A percentile compares a stretch with the other conserved stretches of the same genome.
These are phyloP conservation scores for Papiliotrema nemorosa DNA, from an alignment of 1,284 basidiomycete genomes.

Conservation along the genomic window DNA sequence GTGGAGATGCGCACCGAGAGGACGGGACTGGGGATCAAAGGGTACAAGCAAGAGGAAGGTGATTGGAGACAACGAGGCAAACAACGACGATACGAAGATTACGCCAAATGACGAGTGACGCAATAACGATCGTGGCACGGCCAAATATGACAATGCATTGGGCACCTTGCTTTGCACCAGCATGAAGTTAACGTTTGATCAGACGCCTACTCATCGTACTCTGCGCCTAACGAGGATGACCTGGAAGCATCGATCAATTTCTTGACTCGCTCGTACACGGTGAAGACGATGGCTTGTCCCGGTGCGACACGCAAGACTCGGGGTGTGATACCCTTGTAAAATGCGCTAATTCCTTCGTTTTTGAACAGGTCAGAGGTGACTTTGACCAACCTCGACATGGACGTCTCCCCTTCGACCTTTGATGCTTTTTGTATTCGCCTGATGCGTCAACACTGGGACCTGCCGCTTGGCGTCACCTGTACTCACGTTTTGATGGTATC, in stretches of 20 bases:
- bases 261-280: constrained; percentile 75
- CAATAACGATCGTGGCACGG: background rate
- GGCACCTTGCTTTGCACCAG: background rate
- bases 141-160: background rate
- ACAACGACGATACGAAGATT: constrained; percentile 29
- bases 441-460: background rate
- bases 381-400: constrained; percentile 64
- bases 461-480: too few relatives aligned
- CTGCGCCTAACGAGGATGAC: constrained; percentile 51
- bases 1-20: constrained; percentile 27
- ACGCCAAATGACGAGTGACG: background rate
- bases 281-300: constrained; percentile 61
- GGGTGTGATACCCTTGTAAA: constrained; percentile 97
- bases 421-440: constrained; percentile 71
- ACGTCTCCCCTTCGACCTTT: constrained; percentile 70
- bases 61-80: constrained; percentile 37
- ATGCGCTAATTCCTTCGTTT: constrained; percentile 81
- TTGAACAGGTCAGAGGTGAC: constrained; percentile 92
- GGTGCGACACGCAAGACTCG: constrained; percentile 94
- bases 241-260: constrained; percentile 66
- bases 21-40: constrained; percentile 28
- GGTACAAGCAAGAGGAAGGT: constrained; percentile 3
- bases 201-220: constrained; percentile 26
- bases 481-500: constrained; percentile 88
- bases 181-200: background rate